Base-by-base conservation (phyloP, 495 filamentous ascomycete species). In the Neurospora pannonica region DNA sequence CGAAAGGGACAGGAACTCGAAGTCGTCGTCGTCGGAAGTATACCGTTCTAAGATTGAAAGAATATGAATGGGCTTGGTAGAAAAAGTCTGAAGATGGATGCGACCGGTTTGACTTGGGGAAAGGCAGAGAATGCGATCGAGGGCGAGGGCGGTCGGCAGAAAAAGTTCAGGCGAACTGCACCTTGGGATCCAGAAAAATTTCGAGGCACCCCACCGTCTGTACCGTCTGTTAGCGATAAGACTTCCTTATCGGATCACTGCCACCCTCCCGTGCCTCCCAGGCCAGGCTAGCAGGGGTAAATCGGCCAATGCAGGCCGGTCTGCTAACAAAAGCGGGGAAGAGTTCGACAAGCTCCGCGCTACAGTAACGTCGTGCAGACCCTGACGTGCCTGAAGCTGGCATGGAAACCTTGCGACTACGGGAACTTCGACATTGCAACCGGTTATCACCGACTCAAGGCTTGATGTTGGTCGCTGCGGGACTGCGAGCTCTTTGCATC, bases 151-250 rank as follows among this genome's bases (percentile, higher is more conserved):
- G 73, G 70, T 74, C 78, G 40, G 74, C 78, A 76, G 71, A 75
- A 79, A 76, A 76, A 71, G 39, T 75, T 76, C 48, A 54, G 21
- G 48, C 39, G 71, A 36, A 69, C 24, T 42, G 73, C 73, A 72
- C 73, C 43, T 38, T 69, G 36, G 17, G 31, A 67, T 28, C 71
- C 69, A 75, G 71, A 80, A 80, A 80, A 74, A 73, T 78, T 75
- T 74, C 39, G 74, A 43, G 60, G 62, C 70, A 71, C 70, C 72
- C 76, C 75, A 77, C 75, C 70, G 69, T 60, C 69, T 15, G 37
- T 21, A 77, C 75, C 74, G 43, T 70, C 72, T 21, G 37, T 21
- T 19, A 34, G 42, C 71, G 79, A 81, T 79, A 79, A 79, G 72
- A 13, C 62, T 37, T 70, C 72, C 21, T 78, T 79, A 80, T 80